A percentile compares a stretch with the other conserved stretches of the same genome.
Conservation (phyloP, 202 grass and related monocot genomes). For the Alloteropsis angusta region DNA sequence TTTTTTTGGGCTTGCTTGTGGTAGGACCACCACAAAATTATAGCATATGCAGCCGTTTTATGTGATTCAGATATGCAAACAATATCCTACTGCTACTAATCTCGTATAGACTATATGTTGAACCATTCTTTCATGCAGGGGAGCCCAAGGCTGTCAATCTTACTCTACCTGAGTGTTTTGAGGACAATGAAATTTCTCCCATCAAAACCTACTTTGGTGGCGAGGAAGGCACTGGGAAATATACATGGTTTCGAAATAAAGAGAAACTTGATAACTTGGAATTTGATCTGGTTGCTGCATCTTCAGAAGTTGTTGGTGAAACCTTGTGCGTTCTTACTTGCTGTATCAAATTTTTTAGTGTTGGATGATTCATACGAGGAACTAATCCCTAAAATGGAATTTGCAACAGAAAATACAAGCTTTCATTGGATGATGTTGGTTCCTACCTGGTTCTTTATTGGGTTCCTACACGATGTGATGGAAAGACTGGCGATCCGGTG, state of each 20-base stretch:
- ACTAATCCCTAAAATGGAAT: slow-evolving; percentile 24
- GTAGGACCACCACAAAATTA: neutral
- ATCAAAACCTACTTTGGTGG: slow-evolving; percentile 87
- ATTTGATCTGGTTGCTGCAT: slow-evolving; percentile 39
- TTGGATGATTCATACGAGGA: slow-evolving; percentile 5
- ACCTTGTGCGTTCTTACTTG: slow-evolving; percentile 49
- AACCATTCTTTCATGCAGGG: slow-evolving; percentile 40
- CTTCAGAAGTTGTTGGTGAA: slow-evolving; percentile 54
- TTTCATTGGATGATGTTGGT: slow-evolving; percentile 71
- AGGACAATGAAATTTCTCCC: slow-evolving; percentile 82
- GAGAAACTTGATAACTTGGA: slow-evolving; percentile 47
- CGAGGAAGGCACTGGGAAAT: slow-evolving; percentile 68
- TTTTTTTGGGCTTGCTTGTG: neutral
- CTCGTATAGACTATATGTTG: slow-evolving; percentile 2
- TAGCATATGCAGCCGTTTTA: neutral
- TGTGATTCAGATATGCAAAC: slow-evolving; percentile 3
- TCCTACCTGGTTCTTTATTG: slow-evolving; percentile 69
- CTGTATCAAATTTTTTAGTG: slow-evolving; percentile 20
- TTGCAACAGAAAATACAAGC: slow-evolving; percentile 66
- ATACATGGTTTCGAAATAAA: slow-evolving; percentile 75
- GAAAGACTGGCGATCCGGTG: slow-evolving; percentile 56
- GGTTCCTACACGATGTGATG: slow-evolving; percentile 85
- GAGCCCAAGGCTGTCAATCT: slow-evolving; percentile 69
- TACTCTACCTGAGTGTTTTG: slow-evolving; percentile 55
- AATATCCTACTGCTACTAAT: neutral